Evolutionary conservation across 2,329 filamentous ascomycete genomes (phyloP), one percentile per base, ranked within the genome.

Genomic region (Aspergillus brunneoviolaceus): DNA sequence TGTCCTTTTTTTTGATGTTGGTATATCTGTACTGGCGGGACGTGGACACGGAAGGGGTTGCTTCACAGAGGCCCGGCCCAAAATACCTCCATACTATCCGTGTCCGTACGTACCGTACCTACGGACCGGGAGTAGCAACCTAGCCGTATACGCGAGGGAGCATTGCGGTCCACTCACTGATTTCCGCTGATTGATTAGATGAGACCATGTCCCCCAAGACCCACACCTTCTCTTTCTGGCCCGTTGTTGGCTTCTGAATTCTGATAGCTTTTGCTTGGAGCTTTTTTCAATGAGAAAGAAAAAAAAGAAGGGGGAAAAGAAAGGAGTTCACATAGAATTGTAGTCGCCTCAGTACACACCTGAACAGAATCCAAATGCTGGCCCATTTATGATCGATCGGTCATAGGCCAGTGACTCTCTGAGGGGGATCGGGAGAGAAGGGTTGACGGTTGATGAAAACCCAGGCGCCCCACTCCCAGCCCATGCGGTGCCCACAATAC

Each of bases 151-250:
- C 14, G 49, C 49, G 49, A 50, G 21, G 49, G n/a, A 16, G 29
- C 14, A 50, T 27, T 25, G 9, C 39, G 39, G 39, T n/a, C 49
- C 23, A 50, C 29, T 19, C 14, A 35, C 33, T 35, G 33, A 31
- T 12, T 29, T 21, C 53, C 49, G 21, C 61, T 48, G 47, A 61
- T 57, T 61, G 61, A 63, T 63, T 63, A 59, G 59, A 61, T 61
- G 61, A 53, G 57, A 53, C 49, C 19, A 51, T 29, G 7, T 31
- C 25, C 16, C 16, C 39, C 7, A 45, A 45, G 14, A 12, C 33
- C 29, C 33, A 23, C 33, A 16, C n/a, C 33, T 42, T 31, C 27
- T 29, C 27, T 29, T 29, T 29, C 27, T 29, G 27, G 9, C 27
- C 27, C 27, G 27, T 29, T 29, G 27, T 29, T 29, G 27, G 27